phyloP scores from a whole-genome alignment of 2,329 filamentous ascomycete genomes.

The Claviceps citrina region DNA sequence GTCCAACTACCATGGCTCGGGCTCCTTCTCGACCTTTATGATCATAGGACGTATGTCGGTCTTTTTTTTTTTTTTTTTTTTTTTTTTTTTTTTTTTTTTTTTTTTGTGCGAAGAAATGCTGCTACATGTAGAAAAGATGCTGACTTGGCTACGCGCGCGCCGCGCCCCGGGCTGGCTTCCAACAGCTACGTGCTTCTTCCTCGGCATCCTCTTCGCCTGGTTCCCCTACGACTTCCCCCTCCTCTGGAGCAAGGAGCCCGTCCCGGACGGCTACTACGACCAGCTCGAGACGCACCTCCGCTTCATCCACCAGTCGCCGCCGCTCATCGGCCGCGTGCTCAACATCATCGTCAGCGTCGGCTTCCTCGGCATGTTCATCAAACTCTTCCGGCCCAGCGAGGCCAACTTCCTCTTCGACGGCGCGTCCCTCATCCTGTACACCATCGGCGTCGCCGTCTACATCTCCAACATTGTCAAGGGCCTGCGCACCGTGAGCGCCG shows the following conservation, averaged over 20 bases:
- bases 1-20: slow-evolving; percentile 41
- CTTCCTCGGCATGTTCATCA: slow-evolving; percentile 76
- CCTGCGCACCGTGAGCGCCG: slow-evolving; percentile 63
- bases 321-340: slow-evolving; percentile 81
- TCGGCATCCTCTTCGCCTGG: slow-evolving; percentile 89
- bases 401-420: slow-evolving; percentile 92
- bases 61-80: not conserved
- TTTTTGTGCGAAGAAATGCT: too few relatives aligned
- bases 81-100: not conserved
- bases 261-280: slow-evolving; percentile 56
- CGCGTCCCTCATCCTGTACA: slow-evolving; percentile 64
- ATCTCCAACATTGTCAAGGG: slow-evolving; percentile 95
- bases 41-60: slow-evolving; percentile 74
- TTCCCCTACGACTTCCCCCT: slow-evolving; percentile 94
- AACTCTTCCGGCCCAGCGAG: slow-evolving; percentile 87
- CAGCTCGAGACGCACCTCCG: slow-evolving; percentile 80
- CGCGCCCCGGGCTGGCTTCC: too few relatives aligned
- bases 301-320: slow-evolving; percentile 81
- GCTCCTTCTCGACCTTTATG: slow-evolving; percentile 87
- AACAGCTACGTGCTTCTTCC: slow-evolving; percentile 83
- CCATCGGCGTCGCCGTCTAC: slow-evolving; percentile 83
- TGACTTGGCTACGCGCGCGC: too few relatives aligned
- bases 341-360: slow-evolving; percentile 85
- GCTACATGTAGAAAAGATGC: too few relatives aligned
- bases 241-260: slow-evolving; percentile 57